phyloP scores from a whole-genome alignment of 257 asterid genomes.

The Cynanchum wilfordii region DNA sequence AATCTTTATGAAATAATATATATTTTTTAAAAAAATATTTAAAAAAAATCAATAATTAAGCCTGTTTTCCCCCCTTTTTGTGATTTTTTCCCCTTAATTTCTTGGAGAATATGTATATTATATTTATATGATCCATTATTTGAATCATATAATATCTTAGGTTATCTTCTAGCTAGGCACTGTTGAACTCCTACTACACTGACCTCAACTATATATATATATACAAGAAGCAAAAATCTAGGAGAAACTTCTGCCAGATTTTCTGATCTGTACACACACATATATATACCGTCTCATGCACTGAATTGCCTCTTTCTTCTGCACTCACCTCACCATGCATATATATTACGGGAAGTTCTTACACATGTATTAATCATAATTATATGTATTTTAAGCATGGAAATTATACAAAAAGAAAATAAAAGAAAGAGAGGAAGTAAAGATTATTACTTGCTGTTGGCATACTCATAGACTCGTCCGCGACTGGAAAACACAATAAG shows the following conservation, averaged over 20 bases:
- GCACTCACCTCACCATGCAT: neutral
- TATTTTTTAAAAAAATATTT: no score
- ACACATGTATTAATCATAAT: no score
- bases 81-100: no score
- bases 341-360: neutral
- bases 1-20: no score
- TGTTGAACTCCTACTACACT: neutral
- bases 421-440: neutral
- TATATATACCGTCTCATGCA: neutral
- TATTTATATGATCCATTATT: no score
- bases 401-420: neutral
- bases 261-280: neutral
- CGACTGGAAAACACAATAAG: constrained; percentile 86
- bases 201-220: neutral
- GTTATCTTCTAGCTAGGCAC: neutral
- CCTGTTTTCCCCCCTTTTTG: no score
- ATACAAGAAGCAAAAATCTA: neutral
- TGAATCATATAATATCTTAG: neutral
- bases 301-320: constrained; percentile 1
- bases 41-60: no score
- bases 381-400: neutral
- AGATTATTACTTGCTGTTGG: constrained; percentile 55
- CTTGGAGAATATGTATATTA: no score
- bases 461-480: constrained; percentile 80
- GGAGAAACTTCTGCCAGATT: neutral